Conservation (phyloP, 345 rosid species). For the Sonneratia alba region DNA sequence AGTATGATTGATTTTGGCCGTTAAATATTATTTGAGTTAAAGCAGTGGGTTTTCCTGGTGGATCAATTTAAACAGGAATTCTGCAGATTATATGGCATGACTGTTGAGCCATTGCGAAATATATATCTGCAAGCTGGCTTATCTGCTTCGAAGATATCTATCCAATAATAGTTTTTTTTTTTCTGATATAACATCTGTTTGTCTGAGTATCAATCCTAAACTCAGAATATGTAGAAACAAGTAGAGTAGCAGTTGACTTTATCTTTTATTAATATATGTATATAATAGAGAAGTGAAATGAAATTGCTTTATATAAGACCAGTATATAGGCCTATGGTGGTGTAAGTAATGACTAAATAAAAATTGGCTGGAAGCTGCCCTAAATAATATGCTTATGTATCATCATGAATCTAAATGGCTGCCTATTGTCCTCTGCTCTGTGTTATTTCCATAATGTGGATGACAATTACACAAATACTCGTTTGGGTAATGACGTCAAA, state of each 20-base stretch:
- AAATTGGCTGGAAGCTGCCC: too few relatives aligned
- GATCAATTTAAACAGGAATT: constrained; percentile 86
- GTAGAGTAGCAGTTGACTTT: too few relatives aligned
- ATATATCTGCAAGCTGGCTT: constrained; percentile 93
- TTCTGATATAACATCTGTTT: constrained; percentile 31
- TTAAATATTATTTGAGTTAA: constrained; percentile 75
- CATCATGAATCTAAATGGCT: too few relatives aligned
- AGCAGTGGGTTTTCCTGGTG: constrained; percentile 91
- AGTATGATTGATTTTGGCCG: neutral
- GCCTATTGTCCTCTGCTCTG: neutral
- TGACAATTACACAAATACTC: too few relatives aligned
- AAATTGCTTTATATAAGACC: too few relatives aligned
- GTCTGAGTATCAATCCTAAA: neutral
- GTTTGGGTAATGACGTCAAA: too few relatives aligned
- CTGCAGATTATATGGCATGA: constrained; percentile 93
- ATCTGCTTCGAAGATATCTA: constrained; percentile 91
- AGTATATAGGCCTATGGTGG: neutral
- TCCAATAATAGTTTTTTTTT: constrained; percentile 18
- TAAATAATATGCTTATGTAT: too few relatives aligned
- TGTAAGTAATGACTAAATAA: too few relatives aligned
- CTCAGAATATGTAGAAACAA: neutral
- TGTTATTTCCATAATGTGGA: neutral
- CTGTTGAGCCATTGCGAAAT: constrained; percentile 82
- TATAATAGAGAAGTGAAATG: too few relatives aligned
- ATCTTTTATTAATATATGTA: too few relatives aligned